Base-by-base conservation (phyloP, 139 green algal genomes). In the Coccomyxa sp. region DNA sequence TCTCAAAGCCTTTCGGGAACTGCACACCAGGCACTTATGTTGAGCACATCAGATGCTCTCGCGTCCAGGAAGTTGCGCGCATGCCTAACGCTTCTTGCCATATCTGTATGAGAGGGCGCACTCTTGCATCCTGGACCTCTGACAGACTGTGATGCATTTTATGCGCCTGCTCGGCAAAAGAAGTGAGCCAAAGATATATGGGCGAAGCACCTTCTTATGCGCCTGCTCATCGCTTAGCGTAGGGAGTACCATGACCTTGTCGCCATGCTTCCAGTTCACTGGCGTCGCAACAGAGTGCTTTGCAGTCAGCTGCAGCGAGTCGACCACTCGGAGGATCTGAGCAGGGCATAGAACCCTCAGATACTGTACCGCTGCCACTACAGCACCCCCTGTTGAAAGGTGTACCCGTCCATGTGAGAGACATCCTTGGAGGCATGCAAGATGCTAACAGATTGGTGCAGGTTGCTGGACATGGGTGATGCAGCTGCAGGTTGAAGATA, bases 241-340 rank as follows among this genome's bases (percentile, higher is more conserved):
- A 12, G 90, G 90, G 3, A 80, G 38, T 8, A 94, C 83, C 81
- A 94, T 90, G 29, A 83, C 82, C 40, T 86, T 76, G 2, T 88
- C 68, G 9, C 89, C 89, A 40, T 82, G 77, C 35, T 90, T 58
- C 89, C 89, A 94, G 81, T 94, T 80, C 38, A 85, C 89, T 35
- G 89, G 89, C 0, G 89, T 94, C 8, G 89, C 89, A 72, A 94
- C 83, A 41, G 69, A 81, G 73, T 83, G 75, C 34, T 88, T 86
- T 22, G 74, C 83, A 4, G 89, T 92, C 73, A 95, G 83, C 84
- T 92, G 87, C 29, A 95, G 83, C 9, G 85, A 92, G 82, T 95
- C 90, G 34, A 95, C 87, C 18, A 90, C 91, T 14, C 91, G 80
- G 74, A 95, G 78, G 71, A 91, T 82, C 76, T 87, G 83, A 58